Percentiles rank a stretch among this genome's conserved stretches.
phyloP scores from a whole-genome alignment of 345 rosid genomes.

The Arabidopsis arenosa region DNA sequence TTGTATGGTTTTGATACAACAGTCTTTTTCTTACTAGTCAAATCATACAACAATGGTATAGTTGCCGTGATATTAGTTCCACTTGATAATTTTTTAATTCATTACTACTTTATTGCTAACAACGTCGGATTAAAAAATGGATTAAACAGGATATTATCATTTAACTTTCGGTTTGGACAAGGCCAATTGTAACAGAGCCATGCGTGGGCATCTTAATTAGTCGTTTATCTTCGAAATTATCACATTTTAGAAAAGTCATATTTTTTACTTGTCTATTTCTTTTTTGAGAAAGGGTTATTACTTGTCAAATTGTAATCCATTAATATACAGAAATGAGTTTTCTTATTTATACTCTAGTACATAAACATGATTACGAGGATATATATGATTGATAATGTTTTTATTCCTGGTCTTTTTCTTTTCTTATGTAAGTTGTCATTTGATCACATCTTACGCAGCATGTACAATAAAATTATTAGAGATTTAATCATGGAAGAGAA shows the following conservation, averaged over 20 bases:
- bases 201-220: not conserved
- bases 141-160: not conserved
- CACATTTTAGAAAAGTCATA: no score
- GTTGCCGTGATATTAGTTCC: constrained; percentile 1
- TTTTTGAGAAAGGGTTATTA: no score
- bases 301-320: no score
- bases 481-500: not conserved
- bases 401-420: no score
- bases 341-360: no score
- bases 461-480: not conserved
- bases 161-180: constrained; percentile 29
- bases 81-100: not conserved
- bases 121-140: constrained; percentile 23
- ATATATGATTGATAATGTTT: not conserved
- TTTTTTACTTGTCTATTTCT: no score
- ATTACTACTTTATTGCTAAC: constrained; percentile 27
- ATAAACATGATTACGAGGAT: not conserved
- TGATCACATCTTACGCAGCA: not conserved
- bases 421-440: not conserved
- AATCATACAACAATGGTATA: constrained; percentile 29
- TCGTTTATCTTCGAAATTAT: not conserved
- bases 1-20: not conserved
- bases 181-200: constrained; percentile 18
- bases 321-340: no score
- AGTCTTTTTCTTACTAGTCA: constrained; percentile 23